These are phyloP conservation scores for Candida broadrunensis DNA, from an alignment of 805 yeast species.

Conservation along the genomic window DNA sequence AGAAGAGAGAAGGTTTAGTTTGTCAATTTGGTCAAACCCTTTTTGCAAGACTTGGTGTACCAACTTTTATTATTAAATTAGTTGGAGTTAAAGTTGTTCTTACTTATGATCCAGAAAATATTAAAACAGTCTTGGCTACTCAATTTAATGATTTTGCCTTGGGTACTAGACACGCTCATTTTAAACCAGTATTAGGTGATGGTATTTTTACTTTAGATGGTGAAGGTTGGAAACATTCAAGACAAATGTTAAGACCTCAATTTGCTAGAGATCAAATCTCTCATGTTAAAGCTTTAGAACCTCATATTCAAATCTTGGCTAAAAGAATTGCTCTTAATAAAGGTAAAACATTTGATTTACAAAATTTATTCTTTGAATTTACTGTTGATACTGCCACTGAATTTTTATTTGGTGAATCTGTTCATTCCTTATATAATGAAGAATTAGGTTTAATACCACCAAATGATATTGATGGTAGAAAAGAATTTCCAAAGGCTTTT, in stretches of 20 bases:
- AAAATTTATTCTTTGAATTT: constrained; percentile 29
- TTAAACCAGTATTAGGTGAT: constrained; percentile 32
- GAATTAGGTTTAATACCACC: constrained; percentile 25
- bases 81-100: constrained; percentile 17
- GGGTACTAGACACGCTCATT: constrained; percentile 29
- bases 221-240: constrained; percentile 36
- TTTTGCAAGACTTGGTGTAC: constrained; percentile 5
- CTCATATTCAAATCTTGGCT: constrained; percentile 24
- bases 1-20: constrained; percentile 20
- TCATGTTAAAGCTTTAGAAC: constrained; percentile 32
- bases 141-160: constrained; percentile 35
- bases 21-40: constrained; percentile 15
- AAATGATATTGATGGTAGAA: constrained; percentile 25
- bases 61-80: constrained; percentile 8
- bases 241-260: constrained; percentile 37
- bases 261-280: constrained; percentile 37
- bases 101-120: constrained; percentile 34
- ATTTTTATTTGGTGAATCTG: constrained; percentile 39
- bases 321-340: constrained; percentile 18
- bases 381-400: constrained; percentile 42
- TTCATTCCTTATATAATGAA: constrained; percentile 24
- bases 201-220: constrained; percentile 38
- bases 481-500: constrained; percentile 32
- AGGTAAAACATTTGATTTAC: constrained; percentile 29
- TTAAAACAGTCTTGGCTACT: constrained; percentile 36